These are phyloP conservation scores for Scheffersomyces illinoinensis DNA, from an alignment of 1,139 yeast species.

Conservation along the genomic window DNA sequence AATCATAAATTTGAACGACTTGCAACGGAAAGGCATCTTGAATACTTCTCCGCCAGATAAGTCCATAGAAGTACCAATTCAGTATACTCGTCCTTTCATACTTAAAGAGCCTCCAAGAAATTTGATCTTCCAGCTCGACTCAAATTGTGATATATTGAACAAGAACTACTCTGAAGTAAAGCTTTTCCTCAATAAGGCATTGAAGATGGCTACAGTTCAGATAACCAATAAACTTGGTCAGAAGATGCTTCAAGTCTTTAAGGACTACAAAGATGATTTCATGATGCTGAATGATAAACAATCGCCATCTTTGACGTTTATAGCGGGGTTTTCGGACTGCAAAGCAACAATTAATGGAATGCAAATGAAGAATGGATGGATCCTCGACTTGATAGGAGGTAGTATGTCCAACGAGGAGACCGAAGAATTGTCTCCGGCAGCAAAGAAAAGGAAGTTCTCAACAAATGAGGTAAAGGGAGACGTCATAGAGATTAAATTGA, in stretches of 20 bases:
- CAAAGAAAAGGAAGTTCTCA: constrained; percentile 15
- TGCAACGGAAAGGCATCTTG: constrained; percentile 44
- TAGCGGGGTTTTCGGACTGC: constrained; percentile 29
- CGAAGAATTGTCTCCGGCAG: constrained; percentile 5
- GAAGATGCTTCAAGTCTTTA: constrained; percentile 29
- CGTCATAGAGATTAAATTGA: constrained; percentile 33
- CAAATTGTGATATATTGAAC: constrained; percentile 14
- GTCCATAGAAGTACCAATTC: constrained; percentile 20
- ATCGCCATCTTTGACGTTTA: constrained; percentile 19
- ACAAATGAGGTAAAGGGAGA: constrained; percentile 26
- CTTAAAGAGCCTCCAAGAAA: constrained; percentile 40
- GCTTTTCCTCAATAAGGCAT: constrained; percentile 30
- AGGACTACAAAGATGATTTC: constrained; percentile 21
- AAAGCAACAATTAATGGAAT: constrained; percentile 36
- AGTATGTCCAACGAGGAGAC: constrained; percentile 5
- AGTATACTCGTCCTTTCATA: constrained; percentile 61
- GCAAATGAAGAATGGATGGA: constrained; percentile 39
- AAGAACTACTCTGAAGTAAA: constrained; percentile 25
- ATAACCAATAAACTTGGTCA: constrained; percentile 25
- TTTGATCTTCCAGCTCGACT: constrained; percentile 57
- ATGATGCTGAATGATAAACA: constrained; percentile 18
- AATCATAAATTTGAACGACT: constrained; percentile 48
- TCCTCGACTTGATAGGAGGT: constrained; percentile 25
- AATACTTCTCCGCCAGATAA: constrained; percentile 21
- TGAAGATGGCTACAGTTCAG: constrained; percentile 26